phyloP scores from a whole-genome alignment of 2,329 filamentous ascomycete species.

The Aspergillus neotritici region DNA sequence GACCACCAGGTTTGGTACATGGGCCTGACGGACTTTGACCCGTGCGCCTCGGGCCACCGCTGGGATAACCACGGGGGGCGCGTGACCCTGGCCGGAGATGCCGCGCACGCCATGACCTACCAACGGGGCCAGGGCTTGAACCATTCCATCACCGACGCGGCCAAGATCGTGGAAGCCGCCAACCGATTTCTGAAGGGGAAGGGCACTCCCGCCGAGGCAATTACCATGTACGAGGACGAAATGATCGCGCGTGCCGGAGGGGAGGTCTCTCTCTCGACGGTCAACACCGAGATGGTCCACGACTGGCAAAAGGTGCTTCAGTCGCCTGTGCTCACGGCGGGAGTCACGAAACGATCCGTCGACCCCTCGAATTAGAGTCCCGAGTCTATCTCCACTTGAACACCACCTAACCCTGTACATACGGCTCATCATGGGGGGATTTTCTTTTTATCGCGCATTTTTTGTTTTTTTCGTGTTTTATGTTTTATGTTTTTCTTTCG shows the following conservation, averaged over 20 bases:
- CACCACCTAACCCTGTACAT: too few species aligned
- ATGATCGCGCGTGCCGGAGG: slow-evolving; percentile 38
- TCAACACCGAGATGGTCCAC: slow-evolving; percentile 45
- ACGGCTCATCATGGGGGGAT: too few species aligned
- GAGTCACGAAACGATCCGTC: neutral
- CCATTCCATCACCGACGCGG: slow-evolving; percentile 44
- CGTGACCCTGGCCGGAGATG: slow-evolving; percentile 52
- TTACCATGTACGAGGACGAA: slow-evolving; percentile 29
- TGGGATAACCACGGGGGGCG: slow-evolving; percentile 26
- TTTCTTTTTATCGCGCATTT: too few species aligned
- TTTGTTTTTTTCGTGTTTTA: too few species aligned
- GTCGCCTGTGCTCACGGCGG: slow-evolving; percentile 14
- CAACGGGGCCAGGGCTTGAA: slow-evolving; percentile 55
- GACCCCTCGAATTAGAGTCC: too few species aligned
- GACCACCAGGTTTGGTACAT: slow-evolving; percentile 17
- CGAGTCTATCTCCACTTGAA: too few species aligned
- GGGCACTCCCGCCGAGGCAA: slow-evolving; percentile 13
- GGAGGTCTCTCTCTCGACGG: slow-evolving; percentile 41
- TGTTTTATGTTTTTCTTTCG: too few species aligned
- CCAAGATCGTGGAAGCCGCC: slow-evolving; percentile 13
- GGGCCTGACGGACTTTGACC: slow-evolving; percentile 14
- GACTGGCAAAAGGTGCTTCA: slow-evolving; percentile 29
- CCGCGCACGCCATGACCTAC: slow-evolving; percentile 56
- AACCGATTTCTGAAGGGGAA: slow-evolving; percentile 6
- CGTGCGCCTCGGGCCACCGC: slow-evolving; percentile 6